Percentiles rank a stretch among this genome's conserved stretches.
Conservation (phyloP, 1,284 basidiomycete species). For the Leccinum ambiguum region DNA sequence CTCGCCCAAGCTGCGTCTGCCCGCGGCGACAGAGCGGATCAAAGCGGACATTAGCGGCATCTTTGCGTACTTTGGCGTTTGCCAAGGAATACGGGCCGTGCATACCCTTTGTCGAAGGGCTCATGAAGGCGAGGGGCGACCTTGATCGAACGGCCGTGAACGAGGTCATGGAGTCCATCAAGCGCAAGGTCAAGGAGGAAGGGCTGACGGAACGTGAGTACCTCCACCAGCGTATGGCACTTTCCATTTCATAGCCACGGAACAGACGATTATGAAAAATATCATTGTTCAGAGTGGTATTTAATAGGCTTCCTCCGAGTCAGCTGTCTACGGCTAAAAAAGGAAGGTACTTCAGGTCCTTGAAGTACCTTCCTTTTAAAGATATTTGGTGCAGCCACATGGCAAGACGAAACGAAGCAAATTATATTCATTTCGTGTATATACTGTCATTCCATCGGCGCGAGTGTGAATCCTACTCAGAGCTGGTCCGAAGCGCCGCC, state of each 20-base stretch:
- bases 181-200: constrained; percentile 91
- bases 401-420: too few species aligned
- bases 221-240: not conserved
- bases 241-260: constrained; percentile 49
- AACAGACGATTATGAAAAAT: constrained; percentile 86
- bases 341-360: too few species aligned
- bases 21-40: constrained; percentile 80
- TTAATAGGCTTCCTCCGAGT: too few species aligned
- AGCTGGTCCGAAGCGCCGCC: too few species aligned
- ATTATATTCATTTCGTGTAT: too few species aligned
- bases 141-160: constrained; percentile 82
- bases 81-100: constrained; percentile 97
- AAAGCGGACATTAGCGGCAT: constrained; percentile 79
- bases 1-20: constrained; percentile 87
- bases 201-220: constrained; percentile 78
- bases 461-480: too few species aligned
- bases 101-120: constrained; percentile 84
- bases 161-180: constrained; percentile 94
- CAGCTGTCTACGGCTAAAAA: too few species aligned
- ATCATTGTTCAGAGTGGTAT: not conserved
- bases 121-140: constrained; percentile 91
- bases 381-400: too few species aligned
- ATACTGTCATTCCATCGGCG: too few species aligned
- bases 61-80: constrained; percentile 65
- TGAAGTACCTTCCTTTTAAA: too few species aligned